phyloP scores from a whole-genome alignment of 495 filamentous ascomycete species.

The Lasiosphaeriaceae sp. region DNA sequence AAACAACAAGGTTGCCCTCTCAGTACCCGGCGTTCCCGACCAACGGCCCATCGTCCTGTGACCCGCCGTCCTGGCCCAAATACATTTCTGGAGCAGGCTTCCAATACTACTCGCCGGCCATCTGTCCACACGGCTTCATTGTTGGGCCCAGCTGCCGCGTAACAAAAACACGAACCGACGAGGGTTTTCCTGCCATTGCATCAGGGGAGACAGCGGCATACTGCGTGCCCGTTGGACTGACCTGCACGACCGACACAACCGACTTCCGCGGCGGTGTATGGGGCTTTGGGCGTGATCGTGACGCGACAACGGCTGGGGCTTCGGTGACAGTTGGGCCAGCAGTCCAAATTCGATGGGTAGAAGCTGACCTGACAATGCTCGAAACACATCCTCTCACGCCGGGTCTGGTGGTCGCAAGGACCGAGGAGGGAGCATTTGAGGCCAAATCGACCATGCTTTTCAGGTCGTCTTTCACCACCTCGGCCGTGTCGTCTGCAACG shows the following conservation, averaged over 20 bases:
- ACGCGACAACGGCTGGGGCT: conserved; percentile 15
- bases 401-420: conserved; percentile 4
- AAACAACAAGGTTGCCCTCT: conserved; percentile 33
- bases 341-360: conserved; percentile 38
- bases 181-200: conserved; percentile 33
- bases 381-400: conserved; percentile 36
- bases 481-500: neutral
- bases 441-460: neutral
- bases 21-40: conserved; percentile 38
- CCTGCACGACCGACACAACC: conserved; percentile 36
- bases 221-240: conserved; percentile 35
- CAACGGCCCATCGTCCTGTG: conserved; percentile 29
- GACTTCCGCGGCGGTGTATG: conserved; percentile 41
- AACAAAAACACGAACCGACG: conserved; percentile 20
- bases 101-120: conserved; percentile 39
- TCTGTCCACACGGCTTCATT: conserved; percentile 38
- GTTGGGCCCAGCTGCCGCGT: conserved; percentile 30
- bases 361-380: conserved; percentile 29
- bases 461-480: neutral
- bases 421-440: neutral
- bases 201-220: conserved; percentile 36
- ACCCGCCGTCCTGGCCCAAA: conserved; percentile 32
- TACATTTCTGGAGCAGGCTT: conserved; percentile 33
- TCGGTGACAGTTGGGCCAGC: conserved; percentile 35
- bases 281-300: conserved; percentile 29